Conservation (phyloP, 1,284 basidiomycete species). For the Spongiforma sp. region DNA sequence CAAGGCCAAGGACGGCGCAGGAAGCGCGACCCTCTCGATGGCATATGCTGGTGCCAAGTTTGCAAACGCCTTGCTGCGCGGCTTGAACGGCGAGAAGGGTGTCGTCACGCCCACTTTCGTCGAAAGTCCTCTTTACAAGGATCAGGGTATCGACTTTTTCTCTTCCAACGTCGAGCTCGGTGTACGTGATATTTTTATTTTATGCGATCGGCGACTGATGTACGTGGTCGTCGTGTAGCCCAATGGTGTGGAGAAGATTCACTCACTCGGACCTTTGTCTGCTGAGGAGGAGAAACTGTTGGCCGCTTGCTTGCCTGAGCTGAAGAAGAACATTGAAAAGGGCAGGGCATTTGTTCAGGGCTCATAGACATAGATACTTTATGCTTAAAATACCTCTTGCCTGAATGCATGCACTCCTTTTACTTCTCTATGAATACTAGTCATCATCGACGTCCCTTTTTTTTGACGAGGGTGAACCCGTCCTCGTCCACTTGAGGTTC, state of each 20-base stretch:
- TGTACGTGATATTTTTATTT: conserved; percentile 53
- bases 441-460: conserved; percentile 49
- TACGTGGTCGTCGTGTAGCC: conserved; percentile 47
- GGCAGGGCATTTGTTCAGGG: conserved; percentile 79
- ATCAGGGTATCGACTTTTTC: conserved; percentile 90
- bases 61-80: conserved; percentile 81
- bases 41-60: conserved; percentile 95
- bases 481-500: conserved; percentile 84
- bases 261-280: conserved; percentile 78
- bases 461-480: conserved; percentile 83
- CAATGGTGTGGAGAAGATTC: conserved; percentile 91
- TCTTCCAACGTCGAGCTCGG: conserved; percentile 91
- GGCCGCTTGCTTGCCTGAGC: conserved; percentile 88
- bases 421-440: background rate
- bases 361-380: conserved; percentile 35
- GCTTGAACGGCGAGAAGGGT: conserved; percentile 86
- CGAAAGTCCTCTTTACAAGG: conserved; percentile 83
- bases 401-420: conserved; percentile 10
- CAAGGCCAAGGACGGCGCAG: conserved; percentile 89
- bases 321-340: conserved; percentile 98
- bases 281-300: conserved; percentile 87
- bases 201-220: background rate
- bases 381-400: conserved; percentile 31
- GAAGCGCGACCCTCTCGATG: conserved; percentile 92
- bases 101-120: conserved; percentile 89